Percentiles rank a stretch among this genome's conserved stretches.
Evolutionary conservation across 2,329 filamentous ascomycete genomes (phyloP).

Genomic region (Xylaria polymorpha): DNA sequence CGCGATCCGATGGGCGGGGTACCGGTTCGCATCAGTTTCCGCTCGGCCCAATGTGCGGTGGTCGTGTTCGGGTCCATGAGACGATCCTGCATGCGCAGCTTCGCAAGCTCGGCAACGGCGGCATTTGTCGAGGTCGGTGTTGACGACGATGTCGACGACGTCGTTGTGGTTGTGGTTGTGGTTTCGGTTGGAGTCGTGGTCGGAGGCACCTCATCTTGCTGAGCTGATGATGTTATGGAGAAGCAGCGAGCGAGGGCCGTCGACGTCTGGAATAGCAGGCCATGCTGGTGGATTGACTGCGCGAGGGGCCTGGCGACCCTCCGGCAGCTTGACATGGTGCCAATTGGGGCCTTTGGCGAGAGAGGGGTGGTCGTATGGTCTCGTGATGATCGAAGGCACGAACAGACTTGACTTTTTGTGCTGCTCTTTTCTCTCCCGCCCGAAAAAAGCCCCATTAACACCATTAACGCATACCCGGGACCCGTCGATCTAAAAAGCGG

Average conservation of each 20-base stretch:
- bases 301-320: conserved; percentile 68
- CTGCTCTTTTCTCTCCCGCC: conserved; percentile 12
- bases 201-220: conserved; percentile 51
- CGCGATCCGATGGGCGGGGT: conserved; percentile 83
- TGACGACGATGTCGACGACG: conserved; percentile 28
- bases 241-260: conserved; percentile 51
- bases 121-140: conserved; percentile 31
- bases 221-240: conserved; percentile 51
- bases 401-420: conserved; percentile 19
- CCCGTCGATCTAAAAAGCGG: conserved; percentile 17
- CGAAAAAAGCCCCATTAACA: conserved; percentile 20
- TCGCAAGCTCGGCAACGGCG: conserved; percentile 15
- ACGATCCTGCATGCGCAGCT: conserved; percentile 51
- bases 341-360: conserved; percentile 31
- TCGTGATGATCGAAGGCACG: neutral
- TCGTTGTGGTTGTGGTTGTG: conserved; percentile 35
- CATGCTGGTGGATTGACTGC: conserved; percentile 62
- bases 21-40: conserved; percentile 74
- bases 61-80: conserved; percentile 76
- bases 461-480: neutral
- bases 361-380: neutral
- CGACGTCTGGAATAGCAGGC: conserved; percentile 43
- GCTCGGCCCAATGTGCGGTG: conserved; percentile 71
- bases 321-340: conserved; percentile 69
- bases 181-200: conserved; percentile 31